phyloP scores from a whole-genome alignment of 2,329 filamentous ascomycete species.

The Sporothrix phasma region DNA sequence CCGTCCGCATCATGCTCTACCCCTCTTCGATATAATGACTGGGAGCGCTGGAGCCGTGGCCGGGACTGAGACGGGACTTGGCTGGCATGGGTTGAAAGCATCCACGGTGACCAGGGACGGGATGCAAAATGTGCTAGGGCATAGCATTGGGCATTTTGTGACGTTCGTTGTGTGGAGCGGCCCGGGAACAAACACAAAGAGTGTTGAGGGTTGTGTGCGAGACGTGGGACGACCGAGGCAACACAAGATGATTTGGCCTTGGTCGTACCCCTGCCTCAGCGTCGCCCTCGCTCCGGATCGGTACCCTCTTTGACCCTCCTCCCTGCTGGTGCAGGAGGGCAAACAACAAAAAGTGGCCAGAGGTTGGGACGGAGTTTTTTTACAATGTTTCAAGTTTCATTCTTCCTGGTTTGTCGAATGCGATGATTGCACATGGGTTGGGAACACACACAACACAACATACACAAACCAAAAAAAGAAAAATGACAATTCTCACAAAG shows the following conservation, averaged over 20 bases:
- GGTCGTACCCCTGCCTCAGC: background rate
- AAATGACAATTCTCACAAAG: slow-evolving; percentile 8
- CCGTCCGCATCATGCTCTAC: slow-evolving; percentile 95
- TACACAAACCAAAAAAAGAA: slow-evolving; percentile 8
- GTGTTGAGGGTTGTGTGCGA: background rate
- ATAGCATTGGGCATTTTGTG: slow-evolving; percentile 6
- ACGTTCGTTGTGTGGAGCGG: slow-evolving; percentile 4
- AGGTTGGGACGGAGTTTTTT: slow-evolving; percentile 9
- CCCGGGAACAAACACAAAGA: background rate
- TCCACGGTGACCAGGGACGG: background rate
- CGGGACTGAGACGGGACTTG: too few species aligned
- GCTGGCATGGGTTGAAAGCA: background rate
- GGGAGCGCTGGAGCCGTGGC: slow-evolving; percentile 17
- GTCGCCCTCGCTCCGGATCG: background rate
- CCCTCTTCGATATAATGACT: slow-evolving; percentile 84
- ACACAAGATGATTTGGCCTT: background rate
- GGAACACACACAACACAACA: slow-evolving; percentile 2
- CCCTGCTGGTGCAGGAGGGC: background rate
- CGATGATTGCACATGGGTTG: slow-evolving; percentile 13
- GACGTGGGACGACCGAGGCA: background rate
- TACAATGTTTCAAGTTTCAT: slow-evolving; percentile 11
- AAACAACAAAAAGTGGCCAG: background rate
- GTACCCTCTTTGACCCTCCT: too few species aligned
- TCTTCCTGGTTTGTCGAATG: slow-evolving; percentile 14
- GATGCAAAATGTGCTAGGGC: slow-evolving; percentile 1